A percentile compares a stretch with the other conserved stretches of the same genome.
phyloP scores from a whole-genome alignment of 2,329 filamentous ascomycete species.

The Chaetomium strumarium region DNA sequence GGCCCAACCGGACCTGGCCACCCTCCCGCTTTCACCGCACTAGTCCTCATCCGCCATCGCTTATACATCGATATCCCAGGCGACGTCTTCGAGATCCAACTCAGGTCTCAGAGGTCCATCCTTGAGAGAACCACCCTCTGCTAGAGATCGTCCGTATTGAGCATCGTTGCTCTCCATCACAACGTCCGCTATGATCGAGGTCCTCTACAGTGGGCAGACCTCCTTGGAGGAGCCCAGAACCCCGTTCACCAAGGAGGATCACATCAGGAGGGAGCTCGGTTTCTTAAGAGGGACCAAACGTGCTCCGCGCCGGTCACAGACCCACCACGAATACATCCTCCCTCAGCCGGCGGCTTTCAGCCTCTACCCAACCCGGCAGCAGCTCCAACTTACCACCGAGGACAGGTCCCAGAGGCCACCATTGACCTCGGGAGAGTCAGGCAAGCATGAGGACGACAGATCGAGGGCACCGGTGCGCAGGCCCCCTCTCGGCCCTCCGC shows the following conservation, averaged over 20 bases:
- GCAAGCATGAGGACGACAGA: constrained; percentile 6
- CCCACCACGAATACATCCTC: constrained; percentile 40
- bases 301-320: constrained; percentile 41
- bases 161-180: not conserved
- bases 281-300: constrained; percentile 33
- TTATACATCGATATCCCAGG: not conserved
- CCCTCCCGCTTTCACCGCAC: not conserved
- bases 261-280: constrained; percentile 35
- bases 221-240: constrained; percentile 16
- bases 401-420: not conserved
- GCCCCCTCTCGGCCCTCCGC: constrained; percentile 40
- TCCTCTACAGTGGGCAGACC: constrained; percentile 25
- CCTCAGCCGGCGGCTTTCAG: constrained; percentile 23
- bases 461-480: constrained; percentile 18
- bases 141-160: not conserved
- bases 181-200: constrained; percentile 29
- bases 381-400: constrained; percentile 3
- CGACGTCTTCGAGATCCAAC: not conserved
- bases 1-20: not conserved
- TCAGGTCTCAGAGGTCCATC: no score
- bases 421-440: not conserved
- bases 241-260: constrained; percentile 37
- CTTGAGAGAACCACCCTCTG: no score
- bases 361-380: constrained; percentile 18
- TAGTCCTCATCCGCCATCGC: not conserved